These are phyloP conservation scores for Boletus huronensis DNA, from an alignment of 768 basidiomycete genomes.

Conservation along the genomic window DNA sequence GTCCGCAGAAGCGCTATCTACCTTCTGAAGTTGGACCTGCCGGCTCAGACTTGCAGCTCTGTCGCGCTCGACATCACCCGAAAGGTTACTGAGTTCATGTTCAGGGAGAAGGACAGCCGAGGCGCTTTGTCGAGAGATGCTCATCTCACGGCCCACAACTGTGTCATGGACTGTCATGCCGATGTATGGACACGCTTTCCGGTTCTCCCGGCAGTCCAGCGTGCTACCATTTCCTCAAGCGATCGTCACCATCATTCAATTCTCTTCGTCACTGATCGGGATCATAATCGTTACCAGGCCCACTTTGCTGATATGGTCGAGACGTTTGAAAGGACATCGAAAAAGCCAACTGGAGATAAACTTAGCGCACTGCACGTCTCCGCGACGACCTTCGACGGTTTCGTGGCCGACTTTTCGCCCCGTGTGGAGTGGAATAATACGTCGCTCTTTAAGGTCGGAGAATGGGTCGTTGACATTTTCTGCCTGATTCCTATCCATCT, in stretches of 20 bases:
- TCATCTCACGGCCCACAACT: conserved; percentile 40
- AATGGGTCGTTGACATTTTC: conserved; percentile 59
- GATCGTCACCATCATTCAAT: conserved; percentile 35
- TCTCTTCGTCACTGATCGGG: conserved; percentile 40
- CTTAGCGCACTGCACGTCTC: conserved; percentile 37
- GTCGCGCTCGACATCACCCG: conserved; percentile 50
- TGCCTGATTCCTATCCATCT: conserved; percentile 66
- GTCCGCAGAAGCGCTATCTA: conserved; percentile 40
- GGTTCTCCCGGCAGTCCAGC: conserved; percentile 48
- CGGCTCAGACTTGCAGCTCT: conserved; percentile 37
- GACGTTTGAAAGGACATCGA: conserved; percentile 46
- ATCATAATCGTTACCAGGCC: conserved; percentile 33
- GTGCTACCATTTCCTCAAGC: conserved; percentile 38
- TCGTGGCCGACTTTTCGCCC: conserved; percentile 13
- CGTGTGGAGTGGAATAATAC: conserved; percentile 19
- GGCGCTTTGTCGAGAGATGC: conserved; percentile 16
- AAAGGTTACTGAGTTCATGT: conserved; percentile 56
- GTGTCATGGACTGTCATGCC: conserved; percentile 49
- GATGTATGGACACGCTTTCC: conserved; percentile 62
- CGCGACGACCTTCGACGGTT: conserved; percentile 25
- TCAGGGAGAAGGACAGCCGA: conserved; percentile 41
- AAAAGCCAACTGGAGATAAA: conserved; percentile 48
- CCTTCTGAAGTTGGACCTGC: conserved; percentile 40
- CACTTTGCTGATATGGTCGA: conserved; percentile 46
- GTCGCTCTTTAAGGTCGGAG: conserved; percentile 46